phyloP scores from a whole-genome alignment of 768 basidiomycete species.

The Leccinum disarticulatum region DNA sequence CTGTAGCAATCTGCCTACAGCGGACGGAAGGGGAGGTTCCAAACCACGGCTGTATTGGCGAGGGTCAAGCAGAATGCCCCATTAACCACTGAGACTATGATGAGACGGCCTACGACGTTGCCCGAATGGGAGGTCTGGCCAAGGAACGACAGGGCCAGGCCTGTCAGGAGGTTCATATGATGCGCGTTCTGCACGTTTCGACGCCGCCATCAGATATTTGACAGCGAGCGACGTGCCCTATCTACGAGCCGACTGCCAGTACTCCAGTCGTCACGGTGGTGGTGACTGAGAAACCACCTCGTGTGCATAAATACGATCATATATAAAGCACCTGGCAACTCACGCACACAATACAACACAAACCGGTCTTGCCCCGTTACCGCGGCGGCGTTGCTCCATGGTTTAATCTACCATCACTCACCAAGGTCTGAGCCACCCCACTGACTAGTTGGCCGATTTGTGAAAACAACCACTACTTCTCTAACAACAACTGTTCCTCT shows the following conservation, averaged over 20 bases:
- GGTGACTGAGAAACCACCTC: background rate
- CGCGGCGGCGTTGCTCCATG: background rate
- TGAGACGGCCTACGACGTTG: background rate
- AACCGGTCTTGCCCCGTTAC: background rate
- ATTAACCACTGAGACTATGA: background rate
- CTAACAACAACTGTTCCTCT: no score
- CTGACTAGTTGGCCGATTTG: no score
- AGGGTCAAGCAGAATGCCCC: background rate
- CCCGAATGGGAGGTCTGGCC: constrained; percentile 1
- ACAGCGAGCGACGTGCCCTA: background rate
- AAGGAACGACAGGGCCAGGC: background rate
- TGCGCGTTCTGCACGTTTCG: background rate
- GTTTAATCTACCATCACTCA: background rate
- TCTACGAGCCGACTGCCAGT: background rate
- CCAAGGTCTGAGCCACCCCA: no score
- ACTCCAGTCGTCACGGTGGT: background rate
- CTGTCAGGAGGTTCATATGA: background rate
- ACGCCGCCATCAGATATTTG: background rate
- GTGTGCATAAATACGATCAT: background rate
- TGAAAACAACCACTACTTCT: no score
- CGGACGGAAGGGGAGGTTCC: constrained; percentile 23
- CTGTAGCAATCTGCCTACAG: constrained; percentile 24
- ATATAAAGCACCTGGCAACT: background rate
- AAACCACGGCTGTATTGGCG: background rate
- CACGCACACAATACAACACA: background rate